These are phyloP conservation scores for Apostasia shenzhenica DNA, from an alignment of 106 monocot genomes.

Conservation along the genomic window DNA sequence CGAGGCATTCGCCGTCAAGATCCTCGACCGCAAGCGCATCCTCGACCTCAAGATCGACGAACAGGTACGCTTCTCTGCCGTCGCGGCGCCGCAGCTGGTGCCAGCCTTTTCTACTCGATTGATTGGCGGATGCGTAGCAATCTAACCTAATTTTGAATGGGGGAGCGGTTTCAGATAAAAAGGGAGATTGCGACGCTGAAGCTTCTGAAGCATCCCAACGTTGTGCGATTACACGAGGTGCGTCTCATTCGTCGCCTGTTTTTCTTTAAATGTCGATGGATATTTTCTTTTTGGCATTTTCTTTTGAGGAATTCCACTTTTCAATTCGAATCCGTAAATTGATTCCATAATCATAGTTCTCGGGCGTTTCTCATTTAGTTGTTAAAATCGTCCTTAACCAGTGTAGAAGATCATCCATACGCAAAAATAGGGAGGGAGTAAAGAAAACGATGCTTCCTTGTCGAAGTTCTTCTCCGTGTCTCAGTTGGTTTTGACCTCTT, in stretches of 20 bases:
- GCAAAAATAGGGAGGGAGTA: too few species aligned
- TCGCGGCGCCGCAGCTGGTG: not conserved
- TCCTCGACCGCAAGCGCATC: constrained; percentile 64
- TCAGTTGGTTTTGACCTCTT: too few species aligned
- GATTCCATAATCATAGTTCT: too few species aligned
- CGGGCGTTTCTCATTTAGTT: too few species aligned
- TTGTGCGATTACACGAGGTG: constrained; percentile 62
- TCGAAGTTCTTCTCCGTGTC: too few species aligned
- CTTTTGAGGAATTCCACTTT: too few species aligned
- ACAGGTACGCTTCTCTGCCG: constrained; percentile 25
- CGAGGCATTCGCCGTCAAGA: constrained; percentile 64
- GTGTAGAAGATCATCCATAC: too few species aligned
- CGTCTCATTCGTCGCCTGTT: not conserved
- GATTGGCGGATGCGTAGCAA: not conserved
- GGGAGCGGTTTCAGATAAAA: constrained; percentile 30
- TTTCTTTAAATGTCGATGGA: too few species aligned
- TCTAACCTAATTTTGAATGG: not conserved
- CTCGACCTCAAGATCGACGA: constrained; percentile 41
- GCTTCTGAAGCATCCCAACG: constrained; percentile 62
- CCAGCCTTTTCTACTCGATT: not conserved
- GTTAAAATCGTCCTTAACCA: too few species aligned
- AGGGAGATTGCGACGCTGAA: constrained; percentile 65
- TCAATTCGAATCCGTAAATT: too few species aligned
- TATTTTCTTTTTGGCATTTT: too few species aligned
- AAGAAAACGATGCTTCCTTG: too few species aligned